Base-by-base conservation (phyloP, 202 grass and related monocot genomes). In the Alloteropsis angusta region DNA sequence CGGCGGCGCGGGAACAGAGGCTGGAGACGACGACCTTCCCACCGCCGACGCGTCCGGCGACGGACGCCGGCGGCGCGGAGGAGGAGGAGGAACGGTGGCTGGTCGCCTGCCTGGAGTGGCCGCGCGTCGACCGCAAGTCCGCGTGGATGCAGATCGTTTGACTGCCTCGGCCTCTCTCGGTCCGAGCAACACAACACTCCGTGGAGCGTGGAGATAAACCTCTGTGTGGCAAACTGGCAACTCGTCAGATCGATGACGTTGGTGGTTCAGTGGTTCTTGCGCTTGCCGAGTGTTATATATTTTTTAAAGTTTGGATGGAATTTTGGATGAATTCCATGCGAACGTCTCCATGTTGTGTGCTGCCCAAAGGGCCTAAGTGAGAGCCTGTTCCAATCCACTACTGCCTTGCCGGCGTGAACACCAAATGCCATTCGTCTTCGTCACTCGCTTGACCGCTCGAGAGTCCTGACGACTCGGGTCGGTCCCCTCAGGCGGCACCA, bases 81-180 rank as follows among this genome's bases (percentile, higher is more conserved):
- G 86, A 82, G 13, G 81, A 26, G 45, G 83, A 26, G 15, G 86
- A 84, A 36, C 62, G 47, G 46, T 88, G 86, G 86, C 38, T 80
- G 30, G 71, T 88, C 4, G 25, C 54, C 11, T 88, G 86, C 64
- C 23, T 84, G 64, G 57, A 44, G 13, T 88, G 81, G 86, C 71
- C 86, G 17, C 56, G 13, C 18, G 36, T 47, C 63, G 72, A 88
- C 3, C 71, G 45, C n/a, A 78, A 76, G 60, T 75, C 71, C 9
- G 71, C 81, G 52, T 88, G 81, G 81, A 88, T 88, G 86, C 86
- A 84, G 65, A 30, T 53, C 1, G 74, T 81, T n/a, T 88, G 86
- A 88, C 42, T 1, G 1, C 48, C n/a, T n/a, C n/a, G n/a, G n/a
- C n/a, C n/a, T n/a, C n/a, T n/a, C n/a, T n/a, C n/a, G n/a, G n/a